A percentile compares a stretch with the other conserved stretches of the same genome.
phyloP scores from a whole-genome alignment of 495 filamentous ascomycete species.

The Aspergillus olivimuriae region DNA sequence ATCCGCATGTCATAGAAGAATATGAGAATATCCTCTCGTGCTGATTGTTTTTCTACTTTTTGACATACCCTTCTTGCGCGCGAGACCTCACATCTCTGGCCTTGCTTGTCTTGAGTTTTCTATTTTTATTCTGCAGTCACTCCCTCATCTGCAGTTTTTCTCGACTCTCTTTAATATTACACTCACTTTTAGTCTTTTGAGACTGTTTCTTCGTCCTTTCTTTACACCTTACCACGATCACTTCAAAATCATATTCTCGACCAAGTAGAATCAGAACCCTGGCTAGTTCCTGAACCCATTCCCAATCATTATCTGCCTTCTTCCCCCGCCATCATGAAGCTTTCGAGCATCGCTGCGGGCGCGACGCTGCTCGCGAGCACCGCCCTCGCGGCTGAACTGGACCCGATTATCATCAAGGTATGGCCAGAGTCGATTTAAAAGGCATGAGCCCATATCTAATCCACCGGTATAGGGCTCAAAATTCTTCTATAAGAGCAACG shows the following conservation, averaged over 20 bases:
- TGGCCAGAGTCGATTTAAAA: conserved; percentile 1
- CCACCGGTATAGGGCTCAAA: conserved; percentile 48
- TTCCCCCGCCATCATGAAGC: conserved; percentile 16
- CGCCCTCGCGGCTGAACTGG: conserved; percentile 22
- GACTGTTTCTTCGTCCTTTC: neutral
- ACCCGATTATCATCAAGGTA: conserved; percentile 64
- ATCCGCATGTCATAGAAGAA: neutral
- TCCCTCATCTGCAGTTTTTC: conserved; percentile 1
- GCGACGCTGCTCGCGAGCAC: conserved; percentile 17
- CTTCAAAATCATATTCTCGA: no score
- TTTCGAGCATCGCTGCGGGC: conserved; percentile 16
- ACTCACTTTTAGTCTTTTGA: neutral
- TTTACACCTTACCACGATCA: no score
- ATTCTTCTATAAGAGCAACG: conserved; percentile 69
- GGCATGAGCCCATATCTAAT: neutral
- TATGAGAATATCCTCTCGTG: neutral
- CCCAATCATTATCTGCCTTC: neutral
- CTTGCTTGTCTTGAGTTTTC: no score
- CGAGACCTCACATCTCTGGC: no score
- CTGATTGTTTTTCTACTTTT: neutral
- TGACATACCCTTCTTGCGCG: no score
- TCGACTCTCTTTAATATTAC: neutral
- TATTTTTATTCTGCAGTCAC: neutral
- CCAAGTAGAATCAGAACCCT: neutral
- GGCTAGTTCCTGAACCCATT: neutral